Conservation (phyloP, 164 flowering plant species). For the Berberis vulgaris region DNA sequence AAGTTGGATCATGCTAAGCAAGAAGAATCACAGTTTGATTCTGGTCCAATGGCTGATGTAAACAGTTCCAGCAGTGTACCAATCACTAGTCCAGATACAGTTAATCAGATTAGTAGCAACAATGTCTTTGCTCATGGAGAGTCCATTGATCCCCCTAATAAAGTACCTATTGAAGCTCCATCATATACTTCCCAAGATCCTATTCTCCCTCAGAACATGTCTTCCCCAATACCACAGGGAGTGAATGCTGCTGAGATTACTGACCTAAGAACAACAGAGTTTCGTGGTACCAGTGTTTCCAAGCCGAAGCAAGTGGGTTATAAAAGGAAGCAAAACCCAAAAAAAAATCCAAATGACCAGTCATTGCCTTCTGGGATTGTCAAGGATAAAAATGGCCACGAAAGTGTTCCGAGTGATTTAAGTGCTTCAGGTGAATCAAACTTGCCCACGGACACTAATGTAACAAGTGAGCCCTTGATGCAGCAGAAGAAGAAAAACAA, state of each 20-base stretch:
- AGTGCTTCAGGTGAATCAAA: conserved; percentile 15
- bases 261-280: conserved; percentile 15
- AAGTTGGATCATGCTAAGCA: conserved; percentile 32
- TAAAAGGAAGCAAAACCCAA: conserved; percentile 47
- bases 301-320: conserved; percentile 43
- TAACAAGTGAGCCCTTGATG: conserved; percentile 22
- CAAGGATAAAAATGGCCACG: conserved; percentile 16
- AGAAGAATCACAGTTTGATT: conserved; percentile 21
- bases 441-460: conserved; percentile 13
- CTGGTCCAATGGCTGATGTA: conserved; percentile 5
- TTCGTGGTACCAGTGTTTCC: conserved; percentile 20
- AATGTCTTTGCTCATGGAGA: conserved; percentile 14
- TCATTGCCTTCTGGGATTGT: conserved; percentile 4
- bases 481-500: conserved; percentile 47
- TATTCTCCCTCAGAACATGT: conserved; percentile 10
- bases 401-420: conserved; percentile 18
- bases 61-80: conserved; percentile 12
- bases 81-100: conserved; percentile 9
- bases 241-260: conserved; percentile 10
- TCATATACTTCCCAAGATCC: conserved; percentile 15
- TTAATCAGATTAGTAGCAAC: conserved; percentile 12
- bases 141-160: conserved; percentile 12
- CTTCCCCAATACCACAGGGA: conserved; percentile 12
- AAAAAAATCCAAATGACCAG: conserved; percentile 28
- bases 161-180: conserved; percentile 15